Conservation (phyloP, 2,329 filamentous ascomycete species). For the Amphichorda felina region DNA sequence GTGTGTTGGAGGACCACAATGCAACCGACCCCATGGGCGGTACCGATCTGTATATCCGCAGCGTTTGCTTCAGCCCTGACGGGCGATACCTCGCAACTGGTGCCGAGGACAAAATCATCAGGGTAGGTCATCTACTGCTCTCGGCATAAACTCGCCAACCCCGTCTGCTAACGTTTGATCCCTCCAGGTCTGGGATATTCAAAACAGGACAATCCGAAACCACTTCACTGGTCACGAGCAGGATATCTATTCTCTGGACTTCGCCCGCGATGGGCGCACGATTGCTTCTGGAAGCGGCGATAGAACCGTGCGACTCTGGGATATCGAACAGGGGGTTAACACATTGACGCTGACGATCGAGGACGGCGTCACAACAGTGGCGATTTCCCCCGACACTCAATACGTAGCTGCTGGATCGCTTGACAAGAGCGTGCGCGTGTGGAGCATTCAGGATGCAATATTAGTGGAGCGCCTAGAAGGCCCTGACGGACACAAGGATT, state of each 20-base stretch:
- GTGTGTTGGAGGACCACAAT: conserved; percentile 77
- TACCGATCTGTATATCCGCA: conserved; percentile 92
- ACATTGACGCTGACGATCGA: conserved; percentile 84
- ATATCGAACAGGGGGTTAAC: conserved; percentile 75
- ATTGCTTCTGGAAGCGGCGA: conserved; percentile 96
- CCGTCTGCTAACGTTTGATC: background rate
- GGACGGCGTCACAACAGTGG: conserved; percentile 94
- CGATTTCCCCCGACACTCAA: conserved; percentile 90
- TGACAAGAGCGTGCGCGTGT: conserved; percentile 95
- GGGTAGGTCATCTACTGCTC: conserved; percentile 43
- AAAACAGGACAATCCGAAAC: conserved; percentile 70
- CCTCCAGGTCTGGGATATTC: conserved; percentile 84
- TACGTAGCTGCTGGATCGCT: conserved; percentile 90
- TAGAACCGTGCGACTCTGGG: conserved; percentile 89
- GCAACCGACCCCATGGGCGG: conserved; percentile 61
- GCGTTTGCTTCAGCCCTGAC: conserved; percentile 97
- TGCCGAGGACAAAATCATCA: conserved; percentile 93
- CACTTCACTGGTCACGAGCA: conserved; percentile 96
- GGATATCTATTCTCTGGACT: conserved; percentile 95
- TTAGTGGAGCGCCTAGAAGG: conserved; percentile 88
- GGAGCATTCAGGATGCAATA: conserved; percentile 80
- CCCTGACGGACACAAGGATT: conserved; percentile 90
- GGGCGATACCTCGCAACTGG: conserved; percentile 89
- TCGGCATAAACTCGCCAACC: too few species aligned
- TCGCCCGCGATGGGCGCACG: conserved; percentile 81